Evolutionary conservation across 164 flowering plant species (phyloP).

Genomic region (Umbilicus rupestris): DNA sequence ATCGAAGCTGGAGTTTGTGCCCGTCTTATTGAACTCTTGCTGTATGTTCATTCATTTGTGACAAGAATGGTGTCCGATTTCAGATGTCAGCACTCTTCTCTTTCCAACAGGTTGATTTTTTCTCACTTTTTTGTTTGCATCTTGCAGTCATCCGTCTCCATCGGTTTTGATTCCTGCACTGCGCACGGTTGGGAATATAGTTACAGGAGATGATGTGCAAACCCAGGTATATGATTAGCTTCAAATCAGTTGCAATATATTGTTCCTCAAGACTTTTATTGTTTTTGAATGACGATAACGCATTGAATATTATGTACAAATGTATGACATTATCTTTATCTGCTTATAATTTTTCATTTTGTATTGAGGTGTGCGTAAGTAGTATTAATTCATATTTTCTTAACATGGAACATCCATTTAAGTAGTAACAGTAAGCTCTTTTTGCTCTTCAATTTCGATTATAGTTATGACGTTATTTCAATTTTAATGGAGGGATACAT

Average conservation of each 20-base stretch:
- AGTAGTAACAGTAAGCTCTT: too few relatives aligned
- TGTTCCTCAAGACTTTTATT: not conserved
- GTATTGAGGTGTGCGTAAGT: not conserved
- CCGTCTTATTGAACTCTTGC: conserved; percentile 35
- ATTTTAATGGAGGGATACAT: not conserved
- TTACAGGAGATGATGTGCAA: conserved; percentile 46
- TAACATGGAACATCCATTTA: not conserved
- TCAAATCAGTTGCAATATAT: not conserved
- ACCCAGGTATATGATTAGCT: conserved; percentile 26
- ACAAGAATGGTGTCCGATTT: not conserved
- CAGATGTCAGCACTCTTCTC: not conserved
- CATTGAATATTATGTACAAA: not conserved
- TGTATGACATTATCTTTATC: not conserved
- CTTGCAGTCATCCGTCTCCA: conserved; percentile 35
- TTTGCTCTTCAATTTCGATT: too few relatives aligned
- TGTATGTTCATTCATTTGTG: conserved; percentile 22
- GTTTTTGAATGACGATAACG: too few relatives aligned
- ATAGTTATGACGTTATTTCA: too few relatives aligned
- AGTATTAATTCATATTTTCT: not conserved
- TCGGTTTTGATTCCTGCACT: conserved; percentile 45
- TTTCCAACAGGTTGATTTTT: not conserved
- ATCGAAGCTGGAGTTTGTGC: conserved; percentile 38
- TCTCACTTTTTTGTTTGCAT: not conserved
- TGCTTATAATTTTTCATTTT: not conserved
- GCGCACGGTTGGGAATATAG: conserved; percentile 40